Evolutionary conservation across 2,329 filamentous ascomycete genomes (phyloP).

Genomic region (Calonectria leucothoes): DNA sequence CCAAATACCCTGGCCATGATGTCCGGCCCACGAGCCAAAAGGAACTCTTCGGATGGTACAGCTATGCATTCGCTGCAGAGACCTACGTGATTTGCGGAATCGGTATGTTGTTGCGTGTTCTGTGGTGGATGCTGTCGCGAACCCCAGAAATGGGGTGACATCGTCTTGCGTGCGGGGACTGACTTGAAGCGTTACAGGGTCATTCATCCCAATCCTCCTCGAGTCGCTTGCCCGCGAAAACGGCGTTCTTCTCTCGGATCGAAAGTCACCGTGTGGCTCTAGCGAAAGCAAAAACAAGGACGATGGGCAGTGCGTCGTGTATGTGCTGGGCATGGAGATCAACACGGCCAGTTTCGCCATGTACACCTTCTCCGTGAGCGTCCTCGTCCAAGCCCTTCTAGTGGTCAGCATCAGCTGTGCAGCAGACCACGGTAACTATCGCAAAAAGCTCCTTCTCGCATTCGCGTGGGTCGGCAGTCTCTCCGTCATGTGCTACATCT

Average conservation of each 20-base stretch:
- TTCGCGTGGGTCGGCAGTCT: constrained; percentile 87
- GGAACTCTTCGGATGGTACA: constrained; percentile 95
- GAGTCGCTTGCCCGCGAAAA: constrained; percentile 94
- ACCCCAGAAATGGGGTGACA: neutral
- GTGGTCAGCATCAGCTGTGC: constrained; percentile 97
- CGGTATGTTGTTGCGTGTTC: constrained; percentile 65
- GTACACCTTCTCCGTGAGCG: constrained; percentile 97
- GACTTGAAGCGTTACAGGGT: constrained; percentile 64
- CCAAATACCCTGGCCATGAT: constrained; percentile 85
- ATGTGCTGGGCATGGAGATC: constrained; percentile 84
- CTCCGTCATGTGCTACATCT: constrained; percentile 89
- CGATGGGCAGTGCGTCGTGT: constrained; percentile 82
- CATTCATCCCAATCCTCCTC: constrained; percentile 94
- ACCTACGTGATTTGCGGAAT: constrained; percentile 88
- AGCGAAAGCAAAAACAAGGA: constrained; percentile 65
- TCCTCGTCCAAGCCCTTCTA: constrained; percentile 86
- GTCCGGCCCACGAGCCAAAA: constrained; percentile 86
- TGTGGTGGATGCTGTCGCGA: neutral
- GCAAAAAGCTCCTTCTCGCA: constrained; percentile 86
- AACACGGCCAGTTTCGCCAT: constrained; percentile 98
- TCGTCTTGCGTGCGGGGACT: constrained; percentile 7
- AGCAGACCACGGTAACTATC: constrained; percentile 92
- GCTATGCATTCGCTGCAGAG: constrained; percentile 95
- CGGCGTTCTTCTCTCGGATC: constrained; percentile 86
- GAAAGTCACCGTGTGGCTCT: constrained; percentile 77